Evolutionary conservation across 495 filamentous ascomycete genomes (phyloP), one percentile per base, ranked within the genome.

Genomic region (Aspergillus ellipticus): DNA sequence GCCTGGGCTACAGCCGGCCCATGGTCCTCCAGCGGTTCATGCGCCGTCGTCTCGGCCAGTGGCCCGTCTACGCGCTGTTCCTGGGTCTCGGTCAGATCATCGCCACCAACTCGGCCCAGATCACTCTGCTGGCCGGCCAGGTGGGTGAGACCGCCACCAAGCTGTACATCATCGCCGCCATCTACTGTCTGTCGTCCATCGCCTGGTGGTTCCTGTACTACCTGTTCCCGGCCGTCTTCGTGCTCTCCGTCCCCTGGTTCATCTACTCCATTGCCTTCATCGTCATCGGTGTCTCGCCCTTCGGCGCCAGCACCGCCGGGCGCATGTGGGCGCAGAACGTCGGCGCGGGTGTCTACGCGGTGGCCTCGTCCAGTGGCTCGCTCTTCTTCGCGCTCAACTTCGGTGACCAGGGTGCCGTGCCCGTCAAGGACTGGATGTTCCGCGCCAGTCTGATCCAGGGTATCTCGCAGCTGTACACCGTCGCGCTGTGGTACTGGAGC

Each of bases 381-480:
- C 67, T 88, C 51, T 83, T 78, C 67, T 87, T 87, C 66, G 79
- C 84, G 6, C 74, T 87, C 47, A 88, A 88, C 65, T 87, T 88
- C 64, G 85, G 84, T 53, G 79, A 80, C 57, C 81, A 86, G 64
- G 82, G 54, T 65, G 62, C 67, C 33, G 65, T 58, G 24, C 82
- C 85, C 6, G 74, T 82, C 24, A 83, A 76, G 49, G 76, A 80
- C 43, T 88, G 85, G 85, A 81, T 81, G 58, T 83, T 80, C 60
- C 82, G 85, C 24, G 85, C 85, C 42, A 80, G 82, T 64, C 60
- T 80, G 35, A 81, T 87, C 54, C 81, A 85, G 64, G 85, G 85
- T 15, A 79, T 82, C 17, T 81, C 84, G 53, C 84, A 87, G 55
- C 69, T 87, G 42, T 87, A 86, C 69, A 76, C 81, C 56, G 77